A percentile compares a stretch with the other conserved stretches of the same genome.
phyloP scores from a whole-genome alignment of 768 basidiomycete genomes.

The Rhodotorula kratochvilovae region DNA sequence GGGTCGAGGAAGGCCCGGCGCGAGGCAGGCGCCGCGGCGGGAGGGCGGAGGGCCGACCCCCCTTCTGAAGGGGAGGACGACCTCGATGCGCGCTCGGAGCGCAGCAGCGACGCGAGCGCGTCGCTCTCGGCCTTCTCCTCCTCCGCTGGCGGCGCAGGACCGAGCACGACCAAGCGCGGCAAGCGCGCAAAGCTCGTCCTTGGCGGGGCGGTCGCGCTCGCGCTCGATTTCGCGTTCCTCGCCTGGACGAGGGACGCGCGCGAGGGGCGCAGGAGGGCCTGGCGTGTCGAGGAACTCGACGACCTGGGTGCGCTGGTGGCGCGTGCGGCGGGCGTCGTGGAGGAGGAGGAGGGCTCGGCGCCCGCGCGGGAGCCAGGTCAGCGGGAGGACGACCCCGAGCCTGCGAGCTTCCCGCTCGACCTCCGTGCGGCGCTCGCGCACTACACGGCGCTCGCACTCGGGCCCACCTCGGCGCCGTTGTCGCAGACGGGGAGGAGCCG shows the following conservation, averaged over 20 bases:
- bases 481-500: not conserved
- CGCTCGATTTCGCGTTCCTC: conserved; percentile 22
- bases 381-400: not conserved
- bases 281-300: conserved; percentile 11
- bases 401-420: conserved; percentile 18
- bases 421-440: not conserved
- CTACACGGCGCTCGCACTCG: conserved; percentile 11
- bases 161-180: not conserved
- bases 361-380: too few relatives aligned
- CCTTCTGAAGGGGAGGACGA: not conserved
- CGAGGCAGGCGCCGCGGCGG: too few relatives aligned
- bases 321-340: not conserved
- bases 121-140: not conserved
- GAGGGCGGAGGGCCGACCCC: not conserved
- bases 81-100: not conserved
- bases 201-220: conserved; percentile 26
- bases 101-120: not conserved
- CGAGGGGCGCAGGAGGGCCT: not conserved
- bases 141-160: not conserved
- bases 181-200: conserved; percentile 12
- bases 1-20: not conserved
- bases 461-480: not conserved
- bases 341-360: not conserved
- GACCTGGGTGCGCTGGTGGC: conserved; percentile 17
- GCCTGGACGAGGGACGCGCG: conserved; percentile 13